phyloP scores from a whole-genome alignment of 495 filamentous ascomycete genomes.

The Peziza echinospora region DNA sequence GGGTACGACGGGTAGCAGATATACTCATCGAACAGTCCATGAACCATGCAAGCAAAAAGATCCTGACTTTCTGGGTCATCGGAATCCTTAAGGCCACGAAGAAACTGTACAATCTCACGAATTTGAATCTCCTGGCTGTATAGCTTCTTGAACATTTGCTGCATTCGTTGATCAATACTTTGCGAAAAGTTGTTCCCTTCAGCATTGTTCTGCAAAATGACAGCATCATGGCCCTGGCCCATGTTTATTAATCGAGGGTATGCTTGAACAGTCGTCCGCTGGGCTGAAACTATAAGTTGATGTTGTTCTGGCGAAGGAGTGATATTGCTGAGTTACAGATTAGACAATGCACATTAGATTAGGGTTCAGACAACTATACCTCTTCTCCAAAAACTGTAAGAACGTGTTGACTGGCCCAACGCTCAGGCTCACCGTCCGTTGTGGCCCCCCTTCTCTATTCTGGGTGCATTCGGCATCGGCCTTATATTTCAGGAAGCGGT shows the following conservation, averaged over 20 bases:
- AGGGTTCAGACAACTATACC: conserved; percentile 11
- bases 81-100: conserved; percentile 69
- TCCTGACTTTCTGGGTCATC: conserved; percentile 68
- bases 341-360: not conserved
- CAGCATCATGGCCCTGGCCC: conserved; percentile 71
- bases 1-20: conserved; percentile 87
- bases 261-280: conserved; percentile 70
- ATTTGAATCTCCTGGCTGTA: conserved; percentile 72
- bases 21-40: conserved; percentile 93
- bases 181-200: conserved; percentile 55
- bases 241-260: conserved; percentile 96
- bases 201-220: conserved; percentile 65
- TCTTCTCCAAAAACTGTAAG: conserved; percentile 53
- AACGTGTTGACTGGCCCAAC: conserved; percentile 70
- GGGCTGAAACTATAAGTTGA: conserved; percentile 30
- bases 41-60: conserved; percentile 94
- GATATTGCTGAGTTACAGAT: not conserved
- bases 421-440: conserved; percentile 48
- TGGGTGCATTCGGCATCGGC: conserved; percentile 61
- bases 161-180: conserved; percentile 75
- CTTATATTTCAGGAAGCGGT: conserved; percentile 52
- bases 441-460: conserved; percentile 35
- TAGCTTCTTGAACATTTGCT: conserved; percentile 90
- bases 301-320: conserved; percentile 26
- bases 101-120: conserved; percentile 53